Evolutionary conservation across 2,329 filamentous ascomycete genomes (phyloP).

Genomic region (Claviceps paspali): DNA sequence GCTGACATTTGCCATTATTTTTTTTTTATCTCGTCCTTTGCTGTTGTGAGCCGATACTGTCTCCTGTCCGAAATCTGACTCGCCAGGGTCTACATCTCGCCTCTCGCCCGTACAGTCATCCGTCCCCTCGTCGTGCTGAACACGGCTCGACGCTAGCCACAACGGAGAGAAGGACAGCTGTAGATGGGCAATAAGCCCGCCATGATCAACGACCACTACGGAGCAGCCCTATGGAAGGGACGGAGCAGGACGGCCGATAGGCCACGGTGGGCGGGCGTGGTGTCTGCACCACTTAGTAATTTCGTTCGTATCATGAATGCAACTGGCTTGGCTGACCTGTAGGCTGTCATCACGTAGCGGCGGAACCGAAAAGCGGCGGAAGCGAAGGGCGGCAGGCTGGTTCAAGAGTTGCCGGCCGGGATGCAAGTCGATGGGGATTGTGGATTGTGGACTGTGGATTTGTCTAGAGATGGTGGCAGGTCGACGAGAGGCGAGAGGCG

Average conservation of each 20-base stretch:
- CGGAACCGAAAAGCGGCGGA: no score
- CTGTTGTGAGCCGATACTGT: no score
- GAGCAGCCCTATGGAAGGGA: neutral
- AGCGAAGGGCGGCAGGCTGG: no score
- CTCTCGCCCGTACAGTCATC: neutral
- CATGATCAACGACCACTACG: no score
- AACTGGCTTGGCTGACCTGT: constrained; percentile 6
- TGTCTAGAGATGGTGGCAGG: no score
- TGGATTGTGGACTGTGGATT: no score
- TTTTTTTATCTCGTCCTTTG: no score
- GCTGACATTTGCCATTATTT: neutral
- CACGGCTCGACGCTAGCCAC: neutral
- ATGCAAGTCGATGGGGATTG: no score
- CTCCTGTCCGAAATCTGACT: no score
- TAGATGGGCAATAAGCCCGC: neutral
- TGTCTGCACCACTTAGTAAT: neutral
- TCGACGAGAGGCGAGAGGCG: no score
- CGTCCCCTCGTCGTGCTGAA: neutral
- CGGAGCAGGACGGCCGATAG: neutral
- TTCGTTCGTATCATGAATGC: neutral
- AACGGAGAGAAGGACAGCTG: neutral
- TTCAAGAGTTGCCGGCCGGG: no score
- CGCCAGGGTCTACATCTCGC: neutral
- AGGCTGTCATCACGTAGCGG: no score
- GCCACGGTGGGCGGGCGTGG: neutral